A percentile compares a stretch with the other conserved stretches of the same genome.
Conservation (phyloP, 2,329 filamentous ascomycete species). For the Karstenula rhodostoma region DNA sequence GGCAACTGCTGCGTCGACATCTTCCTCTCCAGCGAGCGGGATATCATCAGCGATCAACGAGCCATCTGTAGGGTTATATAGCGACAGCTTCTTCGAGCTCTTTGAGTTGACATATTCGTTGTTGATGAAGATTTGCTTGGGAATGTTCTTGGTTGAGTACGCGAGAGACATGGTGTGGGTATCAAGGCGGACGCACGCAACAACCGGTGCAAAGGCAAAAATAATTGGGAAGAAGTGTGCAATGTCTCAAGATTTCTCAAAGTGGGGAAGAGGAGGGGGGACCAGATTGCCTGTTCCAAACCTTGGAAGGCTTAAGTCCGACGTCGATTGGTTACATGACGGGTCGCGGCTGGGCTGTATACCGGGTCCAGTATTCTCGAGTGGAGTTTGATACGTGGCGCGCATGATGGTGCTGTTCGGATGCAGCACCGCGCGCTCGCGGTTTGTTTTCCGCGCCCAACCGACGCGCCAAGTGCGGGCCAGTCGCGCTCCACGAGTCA, state of each 20-base stretch:
- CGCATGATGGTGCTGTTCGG: constrained; percentile 10
- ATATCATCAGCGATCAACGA: constrained; percentile 61
- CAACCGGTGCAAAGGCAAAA: not conserved
- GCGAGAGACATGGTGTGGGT: constrained; percentile 37
- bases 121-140: constrained; percentile 51
- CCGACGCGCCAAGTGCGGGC: constrained; percentile 11
- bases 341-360: constrained; percentile 13
- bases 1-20: constrained; percentile 58
- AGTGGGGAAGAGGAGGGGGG: constrained; percentile 26
- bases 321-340: constrained; percentile 8
- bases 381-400: constrained; percentile 2
- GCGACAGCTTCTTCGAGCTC: constrained; percentile 56
- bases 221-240: constrained; percentile 5
- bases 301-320: constrained; percentile 23
- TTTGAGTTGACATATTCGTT: constrained; percentile 49
- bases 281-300: constrained; percentile 15
- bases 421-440: constrained; percentile 25
- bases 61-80: constrained; percentile 60
- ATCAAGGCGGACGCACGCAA: constrained; percentile 12
- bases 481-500: constrained; percentile 25
- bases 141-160: constrained; percentile 47
- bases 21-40: constrained; percentile 52
- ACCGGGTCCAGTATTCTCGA: not conserved
- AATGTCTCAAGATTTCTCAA: not conserved
- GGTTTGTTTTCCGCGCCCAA: constrained; percentile 36